Conservation (phyloP, 768 basidiomycete genomes). For the Cystobasidium tubakii region DNA sequence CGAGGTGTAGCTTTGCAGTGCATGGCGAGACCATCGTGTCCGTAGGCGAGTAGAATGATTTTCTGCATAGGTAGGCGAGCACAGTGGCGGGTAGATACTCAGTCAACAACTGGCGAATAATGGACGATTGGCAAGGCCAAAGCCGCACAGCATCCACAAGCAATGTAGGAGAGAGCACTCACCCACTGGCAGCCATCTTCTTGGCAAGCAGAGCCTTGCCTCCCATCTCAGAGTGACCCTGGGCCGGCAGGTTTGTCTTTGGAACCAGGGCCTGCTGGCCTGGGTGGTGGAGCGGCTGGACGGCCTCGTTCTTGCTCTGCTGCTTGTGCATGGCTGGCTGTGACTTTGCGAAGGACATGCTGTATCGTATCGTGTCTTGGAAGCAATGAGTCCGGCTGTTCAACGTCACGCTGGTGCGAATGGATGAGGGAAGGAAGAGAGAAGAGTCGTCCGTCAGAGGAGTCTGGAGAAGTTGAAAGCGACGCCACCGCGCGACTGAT, state of each 20-base stretch:
- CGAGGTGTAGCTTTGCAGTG: constrained; percentile 82
- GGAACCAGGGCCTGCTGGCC: constrained; percentile 70
- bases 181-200: constrained; percentile 85
- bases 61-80: constrained; percentile 54
- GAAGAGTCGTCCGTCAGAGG: no score
- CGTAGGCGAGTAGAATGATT: constrained; percentile 82
- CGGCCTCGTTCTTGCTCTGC: background rate
- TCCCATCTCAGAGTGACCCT: constrained; percentile 57
- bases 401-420: no score
- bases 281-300: constrained; percentile 82
- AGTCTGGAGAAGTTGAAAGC: no score
- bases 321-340: constrained; percentile 2
- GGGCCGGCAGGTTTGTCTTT: constrained; percentile 55
- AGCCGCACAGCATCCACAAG: constrained; percentile 7
- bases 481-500: no score
- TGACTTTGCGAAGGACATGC: background rate
- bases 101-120: constrained; percentile 17
- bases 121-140: no score
- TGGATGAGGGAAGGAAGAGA: no score
- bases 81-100: constrained; percentile 34
- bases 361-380: no score
- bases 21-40: constrained; percentile 91
- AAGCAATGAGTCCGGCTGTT: no score
- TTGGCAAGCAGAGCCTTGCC: constrained; percentile 88
- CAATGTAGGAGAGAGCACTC: constrained; percentile 49